Conservation (phyloP, 1,139 yeast genomes). For the Nakaseomyces sp. region DNA sequence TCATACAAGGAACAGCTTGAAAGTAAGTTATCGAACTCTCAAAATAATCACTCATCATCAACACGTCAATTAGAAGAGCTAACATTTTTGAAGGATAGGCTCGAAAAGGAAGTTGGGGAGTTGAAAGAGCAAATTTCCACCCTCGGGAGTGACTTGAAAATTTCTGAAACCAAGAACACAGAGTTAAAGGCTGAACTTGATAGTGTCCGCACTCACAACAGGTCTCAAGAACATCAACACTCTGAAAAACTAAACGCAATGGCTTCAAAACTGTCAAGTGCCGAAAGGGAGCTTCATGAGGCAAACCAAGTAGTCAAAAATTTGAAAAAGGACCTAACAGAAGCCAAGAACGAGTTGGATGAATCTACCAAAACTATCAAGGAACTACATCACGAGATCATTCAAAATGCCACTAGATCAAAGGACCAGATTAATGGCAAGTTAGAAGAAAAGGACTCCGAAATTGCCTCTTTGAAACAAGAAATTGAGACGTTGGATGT, state of each 20-base stretch:
- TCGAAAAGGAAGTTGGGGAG: conserved; percentile 10
- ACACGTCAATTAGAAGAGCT: conserved; percentile 13
- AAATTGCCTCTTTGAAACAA: conserved; percentile 5
- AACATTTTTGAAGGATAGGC: neutral
- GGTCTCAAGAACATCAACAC: conserved; percentile 3
- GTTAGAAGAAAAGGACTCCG: conserved; percentile 1
- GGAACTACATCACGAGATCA: conserved; percentile 8
- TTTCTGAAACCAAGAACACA: conserved; percentile 8
- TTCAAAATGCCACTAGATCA: conserved; percentile 11
- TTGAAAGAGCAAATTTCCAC: conserved; percentile 10
- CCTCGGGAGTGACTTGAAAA: conserved; percentile 16
- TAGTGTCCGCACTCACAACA: conserved; percentile 26
- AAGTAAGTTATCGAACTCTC: conserved; percentile 7
- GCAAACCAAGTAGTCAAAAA: conserved; percentile 15
- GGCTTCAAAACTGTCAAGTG: conserved; percentile 12
- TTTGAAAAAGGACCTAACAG: conserved; percentile 16
- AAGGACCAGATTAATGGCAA: conserved; percentile 2
- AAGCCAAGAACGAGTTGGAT: conserved; percentile 9
- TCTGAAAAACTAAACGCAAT: neutral
- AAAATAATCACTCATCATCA: conserved; percentile 16
- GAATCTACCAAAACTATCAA: neutral
- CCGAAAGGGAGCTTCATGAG: conserved; percentile 28
- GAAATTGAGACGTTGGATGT: conserved; percentile 9
- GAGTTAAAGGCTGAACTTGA: conserved; percentile 34
- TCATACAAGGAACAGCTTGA: neutral